Conservation (phyloP, 768 basidiomycete genomes). For the Mycena belliarum region DNA sequence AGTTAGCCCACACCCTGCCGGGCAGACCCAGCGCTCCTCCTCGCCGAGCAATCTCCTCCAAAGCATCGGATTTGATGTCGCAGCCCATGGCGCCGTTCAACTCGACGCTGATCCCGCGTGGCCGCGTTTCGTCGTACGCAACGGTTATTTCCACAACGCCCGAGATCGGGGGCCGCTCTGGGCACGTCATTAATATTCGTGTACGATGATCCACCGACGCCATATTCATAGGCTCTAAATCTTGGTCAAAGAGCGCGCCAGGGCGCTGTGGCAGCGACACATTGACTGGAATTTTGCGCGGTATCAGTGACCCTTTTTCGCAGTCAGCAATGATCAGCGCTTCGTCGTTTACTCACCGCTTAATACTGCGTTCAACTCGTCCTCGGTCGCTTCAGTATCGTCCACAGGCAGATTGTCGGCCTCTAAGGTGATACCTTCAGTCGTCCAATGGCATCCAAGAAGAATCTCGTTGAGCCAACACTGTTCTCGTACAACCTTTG, state of each 20-base stretch:
- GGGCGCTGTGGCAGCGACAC: constrained; percentile 54
- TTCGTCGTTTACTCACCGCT: constrained; percentile 42
- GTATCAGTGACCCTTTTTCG: constrained; percentile 50
- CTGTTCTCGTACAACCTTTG: constrained; percentile 75
- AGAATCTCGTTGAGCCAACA: constrained; percentile 84
- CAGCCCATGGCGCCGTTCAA: constrained; percentile 59
- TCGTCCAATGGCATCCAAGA: constrained; percentile 58
- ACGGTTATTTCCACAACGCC: constrained; percentile 69
- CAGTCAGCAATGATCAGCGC: neutral
- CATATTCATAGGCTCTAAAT: constrained; percentile 38
- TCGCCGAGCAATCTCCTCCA: constrained; percentile 73
- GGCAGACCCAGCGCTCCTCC: constrained; percentile 71
- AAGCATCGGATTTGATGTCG: constrained; percentile 50
- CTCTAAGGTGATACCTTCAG: constrained; percentile 44
- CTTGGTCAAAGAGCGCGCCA: constrained; percentile 45
- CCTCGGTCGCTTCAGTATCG: constrained; percentile 45
- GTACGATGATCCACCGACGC: constrained; percentile 43
- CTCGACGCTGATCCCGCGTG: constrained; percentile 58
- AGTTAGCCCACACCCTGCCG: constrained; percentile 63
- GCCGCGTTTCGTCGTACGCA: constrained; percentile 55
- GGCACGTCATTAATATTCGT: constrained; percentile 65
- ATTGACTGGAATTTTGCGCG: constrained; percentile 73
- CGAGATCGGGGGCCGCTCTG: constrained; percentile 62
- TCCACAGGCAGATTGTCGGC: constrained; percentile 28
- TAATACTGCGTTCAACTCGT: constrained; percentile 65